These are phyloP conservation scores for Tolypocladium inflatum DNA, from an alignment of 2,329 filamentous ascomycete genomes.

Conservation along the genomic window DNA sequence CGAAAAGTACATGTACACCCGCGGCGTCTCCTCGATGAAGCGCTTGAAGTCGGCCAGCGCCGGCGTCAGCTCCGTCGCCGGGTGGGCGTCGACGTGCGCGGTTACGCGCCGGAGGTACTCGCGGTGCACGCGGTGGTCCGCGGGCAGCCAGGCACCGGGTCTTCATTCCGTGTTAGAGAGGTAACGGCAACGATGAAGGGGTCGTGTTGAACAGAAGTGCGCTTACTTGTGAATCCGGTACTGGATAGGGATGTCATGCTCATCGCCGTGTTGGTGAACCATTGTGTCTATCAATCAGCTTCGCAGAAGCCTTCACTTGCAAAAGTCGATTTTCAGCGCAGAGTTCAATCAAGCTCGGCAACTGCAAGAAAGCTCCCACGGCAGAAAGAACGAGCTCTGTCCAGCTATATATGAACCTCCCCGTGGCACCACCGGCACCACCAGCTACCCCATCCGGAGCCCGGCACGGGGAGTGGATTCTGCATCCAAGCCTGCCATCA, in stretches of 20 bases:
- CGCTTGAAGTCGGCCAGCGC: conserved; percentile 55
- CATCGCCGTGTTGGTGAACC: conserved; percentile 40
- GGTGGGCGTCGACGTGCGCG: conserved; percentile 41
- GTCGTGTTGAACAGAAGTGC: background rate
- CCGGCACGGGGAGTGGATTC: background rate
- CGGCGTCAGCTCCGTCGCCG: conserved; percentile 41
- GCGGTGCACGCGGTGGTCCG: conserved; percentile 51
- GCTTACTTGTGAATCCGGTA: conserved; percentile 35
- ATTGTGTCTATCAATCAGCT: conserved; percentile 19
- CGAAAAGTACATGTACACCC: conserved; percentile 56
- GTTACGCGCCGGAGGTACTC: conserved; percentile 53
- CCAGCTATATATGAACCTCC: background rate
- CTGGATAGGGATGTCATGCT: conserved; percentile 40
- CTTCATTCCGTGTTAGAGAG: conserved; percentile 16
- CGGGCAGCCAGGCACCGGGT: conserved; percentile 52
- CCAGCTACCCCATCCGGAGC: background rate
- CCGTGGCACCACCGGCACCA: background rate
- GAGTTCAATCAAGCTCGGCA: background rate
- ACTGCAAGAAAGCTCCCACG: background rate
- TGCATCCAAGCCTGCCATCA: background rate
- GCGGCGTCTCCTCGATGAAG: conserved; percentile 54
- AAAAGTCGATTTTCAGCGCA: background rate
- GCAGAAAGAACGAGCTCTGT: background rate
- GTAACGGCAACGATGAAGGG: background rate
- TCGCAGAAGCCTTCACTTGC: background rate